Percentiles rank a stretch among this genome's conserved stretches.
Evolutionary conservation across 148 eudicot species (phyloP).

Genomic region (Spergularia bocconei): DNA sequence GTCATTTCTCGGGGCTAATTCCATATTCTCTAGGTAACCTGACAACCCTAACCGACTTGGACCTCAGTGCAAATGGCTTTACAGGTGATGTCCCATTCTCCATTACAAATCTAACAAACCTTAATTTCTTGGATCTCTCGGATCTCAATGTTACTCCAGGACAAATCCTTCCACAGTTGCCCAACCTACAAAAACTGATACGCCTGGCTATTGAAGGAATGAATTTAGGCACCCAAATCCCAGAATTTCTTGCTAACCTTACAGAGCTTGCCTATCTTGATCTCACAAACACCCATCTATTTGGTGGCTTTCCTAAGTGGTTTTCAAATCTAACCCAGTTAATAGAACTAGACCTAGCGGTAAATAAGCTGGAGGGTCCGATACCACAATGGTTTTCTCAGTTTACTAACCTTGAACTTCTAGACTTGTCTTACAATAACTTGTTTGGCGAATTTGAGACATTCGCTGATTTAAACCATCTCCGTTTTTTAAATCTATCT

Average conservation of each 20-base stretch:
- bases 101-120: constrained; percentile 19
- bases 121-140: not conserved
- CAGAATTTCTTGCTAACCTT: constrained; percentile 10
- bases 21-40: constrained; percentile 26
- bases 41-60: constrained; percentile 16
- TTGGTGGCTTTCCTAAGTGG: constrained; percentile 18
- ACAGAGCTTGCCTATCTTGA: not conserved
- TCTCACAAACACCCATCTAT: constrained; percentile 6
- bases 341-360: not conserved
- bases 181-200: constrained; percentile 6
- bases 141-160: not conserved
- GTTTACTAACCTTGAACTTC: not conserved
- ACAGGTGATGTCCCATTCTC: constrained; percentile 18
- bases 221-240: constrained; percentile 9
- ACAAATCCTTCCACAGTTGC: constrained; percentile 8
- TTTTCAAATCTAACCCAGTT: constrained; percentile 16
- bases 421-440: not conserved
- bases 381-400: constrained; percentile 21
- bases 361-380: constrained; percentile 17
- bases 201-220: not conserved
- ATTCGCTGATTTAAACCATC: constrained; percentile 13
- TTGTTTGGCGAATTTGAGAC: constrained; percentile 9
- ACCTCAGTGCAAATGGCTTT: constrained; percentile 13
- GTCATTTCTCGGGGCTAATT: constrained; percentile 23
- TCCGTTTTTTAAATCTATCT: not conserved